Evolutionary conservation across 192 early-diverging fungal genomes (phyloP).

Genomic region (Coemansia sp.): DNA sequence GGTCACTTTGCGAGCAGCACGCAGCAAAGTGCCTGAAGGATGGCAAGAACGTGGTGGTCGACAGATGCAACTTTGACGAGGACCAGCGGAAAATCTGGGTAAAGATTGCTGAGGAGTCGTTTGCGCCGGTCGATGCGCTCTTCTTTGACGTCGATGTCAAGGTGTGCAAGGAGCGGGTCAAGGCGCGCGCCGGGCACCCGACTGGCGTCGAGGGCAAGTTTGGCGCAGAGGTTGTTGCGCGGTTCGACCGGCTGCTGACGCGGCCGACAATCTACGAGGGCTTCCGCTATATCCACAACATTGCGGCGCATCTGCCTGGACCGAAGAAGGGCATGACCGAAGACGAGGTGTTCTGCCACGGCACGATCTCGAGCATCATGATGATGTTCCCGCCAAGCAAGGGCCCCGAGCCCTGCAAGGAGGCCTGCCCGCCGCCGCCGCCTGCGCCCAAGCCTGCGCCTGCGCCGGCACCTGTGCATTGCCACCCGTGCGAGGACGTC

Average conservation of each 20-base stretch:
- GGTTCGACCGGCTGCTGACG: constrained; percentile 55
- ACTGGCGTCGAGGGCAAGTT: constrained; percentile 66
- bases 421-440: constrained; percentile 12
- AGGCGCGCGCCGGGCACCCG: constrained; percentile 62
- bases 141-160: constrained; percentile 63
- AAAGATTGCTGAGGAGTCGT: constrained; percentile 58
- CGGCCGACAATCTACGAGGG: constrained; percentile 53
- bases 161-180: constrained; percentile 65
- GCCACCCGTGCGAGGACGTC: constrained; percentile 22
- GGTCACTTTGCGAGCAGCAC: constrained; percentile 63
- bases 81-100: constrained; percentile 72
- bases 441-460: constrained; percentile 12
- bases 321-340: constrained; percentile 48
- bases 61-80: constrained; percentile 78
- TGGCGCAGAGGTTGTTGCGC: constrained; percentile 61
- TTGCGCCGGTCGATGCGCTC: constrained; percentile 61
- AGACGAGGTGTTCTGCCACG: constrained; percentile 46
- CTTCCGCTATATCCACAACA: constrained; percentile 55
- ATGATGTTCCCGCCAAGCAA: constrained; percentile 50
- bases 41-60: constrained; percentile 67
- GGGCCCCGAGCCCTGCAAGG: constrained; percentile 37
- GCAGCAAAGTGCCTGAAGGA: constrained; percentile 48
- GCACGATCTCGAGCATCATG: constrained; percentile 48
- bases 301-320: constrained; percentile 45
- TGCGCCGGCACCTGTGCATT: constrained; percentile 11